These are phyloP conservation scores for Moesziomyces sp. DNA, from an alignment of 1,284 basidiomycete species.

Conservation along the genomic window DNA sequence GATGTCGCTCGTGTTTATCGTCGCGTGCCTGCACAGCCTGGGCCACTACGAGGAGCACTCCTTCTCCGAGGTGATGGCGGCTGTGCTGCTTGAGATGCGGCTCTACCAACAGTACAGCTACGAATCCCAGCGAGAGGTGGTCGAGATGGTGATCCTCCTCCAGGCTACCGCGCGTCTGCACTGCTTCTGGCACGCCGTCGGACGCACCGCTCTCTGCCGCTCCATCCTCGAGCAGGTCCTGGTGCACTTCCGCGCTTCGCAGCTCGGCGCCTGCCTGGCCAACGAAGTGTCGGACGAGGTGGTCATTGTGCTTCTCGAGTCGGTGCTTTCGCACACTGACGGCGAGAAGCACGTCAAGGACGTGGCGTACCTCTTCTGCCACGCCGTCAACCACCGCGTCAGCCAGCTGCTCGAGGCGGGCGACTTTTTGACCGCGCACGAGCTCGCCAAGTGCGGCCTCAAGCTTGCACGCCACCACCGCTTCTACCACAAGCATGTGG, in stretches of 20 bases:
- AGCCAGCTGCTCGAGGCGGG: conserved; percentile 1
- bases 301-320: conserved; percentile 3
- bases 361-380: conserved; percentile 1
- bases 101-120: conserved; percentile 1
- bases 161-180: conserved; percentile 2
- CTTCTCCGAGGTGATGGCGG: conserved; percentile 8
- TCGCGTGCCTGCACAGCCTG: conserved; percentile 4
- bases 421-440: conserved; percentile 6
- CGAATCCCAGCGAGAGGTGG: not conserved
- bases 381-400: conserved; percentile 7
- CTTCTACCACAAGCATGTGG: conserved; percentile 1
- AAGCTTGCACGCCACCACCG: conserved; percentile 2
- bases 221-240: not conserved
- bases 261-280: conserved; percentile 1
- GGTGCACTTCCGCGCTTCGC: conserved; percentile 3
- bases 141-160: conserved; percentile 6
- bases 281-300: conserved; percentile 4
- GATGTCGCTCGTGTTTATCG: conserved; percentile 8
- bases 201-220: conserved; percentile 4
- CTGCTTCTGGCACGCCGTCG: conserved; percentile 9
- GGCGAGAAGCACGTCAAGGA: conserved; percentile 6
- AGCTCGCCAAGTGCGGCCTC: conserved; percentile 7
- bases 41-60: conserved; percentile 2
- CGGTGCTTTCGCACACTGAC: not conserved
- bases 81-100: conserved; percentile 3